Percentiles rank a stretch among this genome's conserved stretches.
Conservation (phyloP, 805 yeast genomes). For the Spathaspora arborariae region DNA sequence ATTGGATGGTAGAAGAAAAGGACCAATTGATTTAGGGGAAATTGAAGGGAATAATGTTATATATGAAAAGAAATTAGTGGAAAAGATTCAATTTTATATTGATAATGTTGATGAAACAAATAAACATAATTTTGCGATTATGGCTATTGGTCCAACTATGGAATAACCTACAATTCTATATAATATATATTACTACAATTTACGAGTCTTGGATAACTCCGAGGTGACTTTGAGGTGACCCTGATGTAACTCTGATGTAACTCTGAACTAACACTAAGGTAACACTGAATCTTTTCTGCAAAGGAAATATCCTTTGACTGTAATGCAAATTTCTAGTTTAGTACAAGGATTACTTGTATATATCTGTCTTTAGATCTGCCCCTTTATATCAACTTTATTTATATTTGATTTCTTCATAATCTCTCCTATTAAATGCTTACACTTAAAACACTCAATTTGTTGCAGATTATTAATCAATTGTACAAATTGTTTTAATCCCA, state of each 20-base stretch:
- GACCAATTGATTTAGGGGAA: constrained; percentile 65
- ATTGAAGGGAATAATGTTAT: constrained; percentile 32
- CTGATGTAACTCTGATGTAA: too few species aligned
- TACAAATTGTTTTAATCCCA: constrained; percentile 31
- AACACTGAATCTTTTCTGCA: too few species aligned
- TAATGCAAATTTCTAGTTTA: too few species aligned
- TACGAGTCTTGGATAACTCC: too few species aligned
- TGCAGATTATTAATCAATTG: constrained; percentile 9
- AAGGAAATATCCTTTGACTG: too few species aligned
- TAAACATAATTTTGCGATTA: constrained; percentile 64
- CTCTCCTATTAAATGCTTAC: constrained; percentile 9
- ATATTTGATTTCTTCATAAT: constrained; percentile 33
- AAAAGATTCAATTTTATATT: constrained; percentile 66
- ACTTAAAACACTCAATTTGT: constrained; percentile 26
- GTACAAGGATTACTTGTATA: too few species aligned
- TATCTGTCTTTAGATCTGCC: constrained; percentile 74
- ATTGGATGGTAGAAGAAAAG: constrained; percentile 82
- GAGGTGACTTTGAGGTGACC: too few species aligned
- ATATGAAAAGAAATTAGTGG: constrained; percentile 44
- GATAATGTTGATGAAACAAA: constrained; percentile 55
- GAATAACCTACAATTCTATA: constrained; percentile 15
- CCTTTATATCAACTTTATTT: constrained; percentile 80
- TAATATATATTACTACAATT: neutral
- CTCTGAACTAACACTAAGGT: too few species aligned
- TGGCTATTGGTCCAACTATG: constrained; percentile 67